phyloP scores from a whole-genome alignment of 169 alveolate species.

The Ichthyophthirius multifiliis region DNA sequence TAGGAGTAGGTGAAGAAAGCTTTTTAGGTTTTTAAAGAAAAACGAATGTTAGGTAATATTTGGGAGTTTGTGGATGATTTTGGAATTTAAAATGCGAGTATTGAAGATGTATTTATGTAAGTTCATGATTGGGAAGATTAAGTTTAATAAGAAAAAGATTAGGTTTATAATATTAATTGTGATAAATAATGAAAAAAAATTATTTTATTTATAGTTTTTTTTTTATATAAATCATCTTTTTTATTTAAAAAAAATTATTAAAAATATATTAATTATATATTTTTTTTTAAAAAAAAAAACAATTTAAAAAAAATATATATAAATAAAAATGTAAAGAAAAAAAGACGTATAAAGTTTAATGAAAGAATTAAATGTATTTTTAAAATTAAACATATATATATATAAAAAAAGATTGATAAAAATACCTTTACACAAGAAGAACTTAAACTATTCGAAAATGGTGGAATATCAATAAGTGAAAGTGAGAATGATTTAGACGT shows the following conservation, averaged over 20 bases:
- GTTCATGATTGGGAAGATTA: conserved; percentile 28
- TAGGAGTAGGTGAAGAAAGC: conserved; percentile 68
- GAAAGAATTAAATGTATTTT: neutral
- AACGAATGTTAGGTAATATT: conserved; percentile 32
- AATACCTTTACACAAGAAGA: conserved; percentile 57
- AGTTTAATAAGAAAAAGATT: neutral
- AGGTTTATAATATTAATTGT: no score
- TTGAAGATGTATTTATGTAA: conserved; percentile 86
- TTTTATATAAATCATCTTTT: neutral
- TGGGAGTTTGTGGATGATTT: conserved; percentile 63
- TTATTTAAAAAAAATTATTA: neutral
- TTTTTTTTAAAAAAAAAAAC: no score
- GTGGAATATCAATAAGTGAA: conserved; percentile 53
- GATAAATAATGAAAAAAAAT: no score
- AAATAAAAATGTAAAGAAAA: neutral
- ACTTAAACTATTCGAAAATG: conserved; percentile 42
- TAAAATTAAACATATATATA: neutral
- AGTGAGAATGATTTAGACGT: conserved; percentile 46
- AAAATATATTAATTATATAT: no score
- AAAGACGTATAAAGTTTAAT: neutral
- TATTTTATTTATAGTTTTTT: neutral
- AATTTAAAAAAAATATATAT: no score
- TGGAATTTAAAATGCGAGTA: conserved; percentile 83
- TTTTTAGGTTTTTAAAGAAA: conserved; percentile 49
- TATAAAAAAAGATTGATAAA: conserved; percentile 18